These are phyloP conservation scores for Pseudocercospora macadamiae DNA, from an alignment of 2,329 filamentous ascomycete genomes.

Conservation along the genomic window DNA sequence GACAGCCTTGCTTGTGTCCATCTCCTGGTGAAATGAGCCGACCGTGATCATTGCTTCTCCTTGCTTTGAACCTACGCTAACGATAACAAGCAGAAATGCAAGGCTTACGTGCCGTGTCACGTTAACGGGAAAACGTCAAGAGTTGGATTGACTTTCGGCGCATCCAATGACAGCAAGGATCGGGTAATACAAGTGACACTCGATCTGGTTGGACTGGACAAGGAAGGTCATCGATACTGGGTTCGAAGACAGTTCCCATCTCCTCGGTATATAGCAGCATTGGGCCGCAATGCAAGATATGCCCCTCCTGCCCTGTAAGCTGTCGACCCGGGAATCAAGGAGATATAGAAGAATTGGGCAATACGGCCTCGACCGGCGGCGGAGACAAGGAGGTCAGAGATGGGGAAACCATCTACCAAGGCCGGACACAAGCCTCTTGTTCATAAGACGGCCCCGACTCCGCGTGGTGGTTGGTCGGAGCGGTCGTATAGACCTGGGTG, in stretches of 20 bases:
- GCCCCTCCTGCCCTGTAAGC: neutral
- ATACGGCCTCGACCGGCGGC: no score
- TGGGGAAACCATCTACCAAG: slow-evolving; percentile 90
- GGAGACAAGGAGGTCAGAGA: slow-evolving; percentile 99
- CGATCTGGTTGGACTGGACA: slow-evolving; percentile 3
- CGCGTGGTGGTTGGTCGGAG: slow-evolving; percentile 5
- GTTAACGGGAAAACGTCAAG: neutral
- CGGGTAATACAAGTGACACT: neutral
- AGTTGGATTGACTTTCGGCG: slow-evolving; percentile 16
- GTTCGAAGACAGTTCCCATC: neutral
- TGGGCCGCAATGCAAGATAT: neutral
- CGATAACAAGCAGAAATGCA: slow-evolving; percentile 9
- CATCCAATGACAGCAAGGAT: neutral
- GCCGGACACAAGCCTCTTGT: neutral
- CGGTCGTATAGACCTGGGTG: slow-evolving; percentile 5
- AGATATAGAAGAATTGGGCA: neutral
- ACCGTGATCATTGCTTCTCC: neutral
- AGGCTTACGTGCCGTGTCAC: slow-evolving; percentile 14
- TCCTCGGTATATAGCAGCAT: neutral
- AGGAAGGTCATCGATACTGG: neutral
- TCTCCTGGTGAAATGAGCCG: slow-evolving; percentile 1
- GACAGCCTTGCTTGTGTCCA: neutral
- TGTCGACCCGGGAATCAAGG: neutral
- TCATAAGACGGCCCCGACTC: neutral
- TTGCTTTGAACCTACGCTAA: slow-evolving; percentile 3